Percentiles rank a stretch among this genome's conserved stretches.
Evolutionary conservation across 1,139 yeast species (phyloP).

Genomic region (Sugiyamaella neomexicana): DNA sequence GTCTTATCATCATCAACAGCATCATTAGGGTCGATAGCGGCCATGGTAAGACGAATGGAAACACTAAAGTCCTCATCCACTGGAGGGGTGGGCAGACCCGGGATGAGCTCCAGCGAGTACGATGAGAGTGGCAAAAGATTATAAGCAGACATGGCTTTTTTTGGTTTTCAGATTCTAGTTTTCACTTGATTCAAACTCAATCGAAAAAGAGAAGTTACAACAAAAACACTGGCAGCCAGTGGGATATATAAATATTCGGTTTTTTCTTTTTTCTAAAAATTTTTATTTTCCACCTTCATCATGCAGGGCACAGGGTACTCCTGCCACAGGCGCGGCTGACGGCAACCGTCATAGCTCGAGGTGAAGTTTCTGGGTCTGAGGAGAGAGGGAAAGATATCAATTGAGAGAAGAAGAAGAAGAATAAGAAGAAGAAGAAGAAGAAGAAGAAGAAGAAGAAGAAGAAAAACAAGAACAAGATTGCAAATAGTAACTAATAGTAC

Average conservation of each 20-base stretch:
- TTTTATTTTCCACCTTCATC: conserved; percentile 11
- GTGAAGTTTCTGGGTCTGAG: not conserved
- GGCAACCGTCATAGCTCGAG: not conserved
- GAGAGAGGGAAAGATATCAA: not conserved
- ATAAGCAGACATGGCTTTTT: conserved; percentile 17
- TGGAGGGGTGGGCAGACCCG: conserved; percentile 85
- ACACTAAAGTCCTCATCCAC: conserved; percentile 83
- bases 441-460: not conserved
- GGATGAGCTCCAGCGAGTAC: conserved; percentile 78
- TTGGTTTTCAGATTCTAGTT: not conserved
- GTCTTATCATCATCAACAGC: conserved; percentile 64
- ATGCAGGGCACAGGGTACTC: conserved; percentile 12
- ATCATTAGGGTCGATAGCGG: conserved; percentile 86
- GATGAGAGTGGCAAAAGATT: conserved; percentile 76
- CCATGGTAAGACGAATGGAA: conserved; percentile 88
- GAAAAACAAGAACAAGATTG: not conserved
- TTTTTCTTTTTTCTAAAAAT: conserved; percentile 10
- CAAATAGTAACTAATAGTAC: not conserved
- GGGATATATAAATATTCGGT: conserved; percentile 5
- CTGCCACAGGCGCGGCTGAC: not conserved
- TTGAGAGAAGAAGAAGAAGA: not conserved
- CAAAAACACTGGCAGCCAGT: not conserved
- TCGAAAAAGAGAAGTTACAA: not conserved
- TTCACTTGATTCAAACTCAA: not conserved
- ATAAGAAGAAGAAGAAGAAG: not conserved